phyloP scores from a whole-genome alignment of 345 rosid genomes.

The Erysimum cheiranthoides region DNA sequence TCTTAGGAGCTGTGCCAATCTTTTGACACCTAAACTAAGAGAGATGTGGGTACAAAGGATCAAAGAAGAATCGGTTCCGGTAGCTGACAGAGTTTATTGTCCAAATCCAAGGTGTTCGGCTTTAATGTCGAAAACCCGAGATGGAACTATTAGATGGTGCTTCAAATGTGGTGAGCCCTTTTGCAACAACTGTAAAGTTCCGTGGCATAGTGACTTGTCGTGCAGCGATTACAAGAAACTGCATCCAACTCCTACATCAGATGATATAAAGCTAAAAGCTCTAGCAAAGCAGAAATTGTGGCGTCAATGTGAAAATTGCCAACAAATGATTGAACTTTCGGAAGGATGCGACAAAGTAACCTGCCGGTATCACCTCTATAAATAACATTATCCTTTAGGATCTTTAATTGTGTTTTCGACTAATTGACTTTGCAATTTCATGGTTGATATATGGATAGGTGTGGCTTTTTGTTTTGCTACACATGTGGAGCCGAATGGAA shows the following conservation, averaged over 20 bases:
- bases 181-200: constrained; percentile 69
- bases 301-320: neutral
- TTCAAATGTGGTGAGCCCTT: constrained; percentile 52
- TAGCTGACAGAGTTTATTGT: constrained; percentile 61
- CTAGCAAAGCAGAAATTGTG: neutral
- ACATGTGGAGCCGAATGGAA: too few relatives aligned
- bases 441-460: too few relatives aligned
- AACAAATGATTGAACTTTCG: neutral
- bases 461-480: too few relatives aligned
- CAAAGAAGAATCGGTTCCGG: constrained; percentile 65
- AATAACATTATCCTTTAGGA: too few relatives aligned
- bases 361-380: neutral
- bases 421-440: too few relatives aligned
- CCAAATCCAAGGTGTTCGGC: constrained; percentile 71
- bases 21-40: constrained; percentile 58
- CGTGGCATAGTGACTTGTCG: constrained; percentile 63
- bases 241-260: constrained; percentile 42
- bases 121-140: constrained; percentile 62
- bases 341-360: neutral
- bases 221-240: constrained; percentile 49
- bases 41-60: constrained; percentile 53
- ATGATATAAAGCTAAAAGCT: neutral
- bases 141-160: constrained; percentile 48
- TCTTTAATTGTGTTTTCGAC: too few relatives aligned
- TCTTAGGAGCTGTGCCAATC: constrained; percentile 51